Evolutionary conservation across 352 stramenopile species (phyloP).

Genomic region (Blastocystis sp.): DNA sequence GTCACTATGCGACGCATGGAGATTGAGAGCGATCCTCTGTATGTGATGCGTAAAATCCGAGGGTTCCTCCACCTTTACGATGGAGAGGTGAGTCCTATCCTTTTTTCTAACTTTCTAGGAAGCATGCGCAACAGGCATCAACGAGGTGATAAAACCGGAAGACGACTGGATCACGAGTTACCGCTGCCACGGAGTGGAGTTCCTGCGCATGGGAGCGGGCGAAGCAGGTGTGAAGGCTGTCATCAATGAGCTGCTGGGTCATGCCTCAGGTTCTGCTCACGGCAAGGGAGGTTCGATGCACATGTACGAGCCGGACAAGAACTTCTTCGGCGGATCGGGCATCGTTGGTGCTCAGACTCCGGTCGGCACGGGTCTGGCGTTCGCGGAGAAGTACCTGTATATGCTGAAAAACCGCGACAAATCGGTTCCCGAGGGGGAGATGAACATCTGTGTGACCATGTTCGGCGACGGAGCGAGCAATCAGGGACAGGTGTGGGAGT

Average conservation of each 20-base stretch:
- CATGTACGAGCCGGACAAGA: slow-evolving; percentile 95
- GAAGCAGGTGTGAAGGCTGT: slow-evolving; percentile 78
- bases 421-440: slow-evolving; percentile 73
- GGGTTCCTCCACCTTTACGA: slow-evolving; percentile 61
- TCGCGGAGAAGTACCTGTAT: slow-evolving; percentile 97
- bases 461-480: slow-evolving; percentile 98
- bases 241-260: slow-evolving; percentile 91
- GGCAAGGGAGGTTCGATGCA: slow-evolving; percentile 98
- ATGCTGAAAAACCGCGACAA: slow-evolving; percentile 76
- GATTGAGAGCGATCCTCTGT: slow-evolving; percentile 61
- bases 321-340: slow-evolving; percentile 95
- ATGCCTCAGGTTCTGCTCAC: slow-evolving; percentile 76
- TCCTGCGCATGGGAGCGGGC: slow-evolving; percentile 85
- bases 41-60: slow-evolving; percentile 57
- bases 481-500: slow-evolving; percentile 91
- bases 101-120: slow-evolving; percentile 69
- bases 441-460: slow-evolving; percentile 81
- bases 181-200: slow-evolving; percentile 94
- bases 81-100: background rate
- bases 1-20: slow-evolving; percentile 61
- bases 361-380: slow-evolving; percentile 91
- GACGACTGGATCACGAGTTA: slow-evolving; percentile 99
- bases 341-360: slow-evolving; percentile 97
- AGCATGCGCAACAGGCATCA: slow-evolving; percentile 92
- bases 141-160: slow-evolving; percentile 83